Base-by-base conservation (phyloP, 495 filamentous ascomycete genomes). In the Talaromyces ruber region DNA sequence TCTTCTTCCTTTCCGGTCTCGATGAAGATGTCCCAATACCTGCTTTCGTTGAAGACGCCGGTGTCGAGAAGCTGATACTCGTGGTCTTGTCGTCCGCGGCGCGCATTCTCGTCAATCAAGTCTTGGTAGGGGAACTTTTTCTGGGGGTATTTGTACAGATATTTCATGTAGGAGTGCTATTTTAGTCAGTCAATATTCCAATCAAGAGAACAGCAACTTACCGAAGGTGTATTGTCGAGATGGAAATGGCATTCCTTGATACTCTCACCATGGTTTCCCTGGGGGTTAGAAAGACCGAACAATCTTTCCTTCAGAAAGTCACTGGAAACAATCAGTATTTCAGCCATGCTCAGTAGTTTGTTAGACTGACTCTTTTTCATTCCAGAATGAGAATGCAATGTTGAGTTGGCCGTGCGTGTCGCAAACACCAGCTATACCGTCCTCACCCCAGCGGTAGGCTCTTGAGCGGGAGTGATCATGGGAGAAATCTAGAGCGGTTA, bases 141-240 rank as follows among this genome's bases (percentile, higher is more conserved):
- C 76, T 98, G 93, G 0, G 93, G 93, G 66, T 97, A 96, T 73
- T 97, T 98, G 82, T 98, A 98, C 64, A 97, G 86, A 67, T 84
- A 94, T 73, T 98, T 98, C 93, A 98, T 98, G 78, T 98, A 98
- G 22, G 93, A 96, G 74, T 98, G 93, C 88, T 92, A 70, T 34
- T 64, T 58, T 18, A 58, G 54, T 30, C 29, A 18, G 58, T 7
- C 7, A 22, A 22, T 47, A 9, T 7, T 16, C 12, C n/a, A 6
- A 28, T 11, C 21, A 22, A 54, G 51, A 25, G 26, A 6, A 54
- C 1, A 54, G 11, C 18, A 37, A 59, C 63, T 22, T 70, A 79
- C 74, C 60, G 78, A 78, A 2, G 93, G 93, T 26, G 90, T 95
- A 70, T 98, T 98, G 72, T 98, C 93, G 58, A 97, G 74, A 72